Conservation (phyloP, 345 rosid species). For the Salix suchowensis region DNA sequence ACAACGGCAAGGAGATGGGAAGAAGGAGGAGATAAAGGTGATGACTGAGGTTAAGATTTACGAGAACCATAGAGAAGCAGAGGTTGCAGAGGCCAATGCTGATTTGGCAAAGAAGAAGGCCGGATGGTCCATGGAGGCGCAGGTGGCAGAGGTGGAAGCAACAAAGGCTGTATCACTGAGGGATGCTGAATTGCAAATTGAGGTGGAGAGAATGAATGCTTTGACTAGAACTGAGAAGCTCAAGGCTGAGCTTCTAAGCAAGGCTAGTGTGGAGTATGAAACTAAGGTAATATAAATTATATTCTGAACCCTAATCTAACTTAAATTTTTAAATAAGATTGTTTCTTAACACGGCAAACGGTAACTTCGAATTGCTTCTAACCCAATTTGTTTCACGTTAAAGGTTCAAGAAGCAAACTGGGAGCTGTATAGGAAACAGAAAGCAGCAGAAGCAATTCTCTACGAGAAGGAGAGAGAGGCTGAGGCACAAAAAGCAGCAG, state of each 20-base stretch:
- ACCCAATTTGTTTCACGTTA: not conserved
- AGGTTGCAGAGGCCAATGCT: slow-evolving; percentile 63
- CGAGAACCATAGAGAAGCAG: slow-evolving; percentile 73
- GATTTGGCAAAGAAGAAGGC: slow-evolving; percentile 75
- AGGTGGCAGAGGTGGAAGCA: slow-evolving; percentile 76
- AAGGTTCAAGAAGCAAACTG: slow-evolving; percentile 74
- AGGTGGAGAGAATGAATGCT: slow-evolving; percentile 77
- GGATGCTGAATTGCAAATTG: slow-evolving; percentile 67
- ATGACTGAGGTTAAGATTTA: slow-evolving; percentile 57
- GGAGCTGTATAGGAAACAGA: slow-evolving; percentile 61
- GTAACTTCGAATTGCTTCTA: not conserved
- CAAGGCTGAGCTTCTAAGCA: slow-evolving; percentile 70
- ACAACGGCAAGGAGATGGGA: slow-evolving; percentile 59
- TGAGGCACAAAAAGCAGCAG: slow-evolving; percentile 56
- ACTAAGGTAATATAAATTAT: slow-evolving; percentile 38
- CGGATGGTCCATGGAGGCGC: slow-evolving; percentile 51
- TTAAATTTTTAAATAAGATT: too few species aligned
- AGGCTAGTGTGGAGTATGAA: slow-evolving; percentile 78
- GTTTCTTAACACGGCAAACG: not conserved
- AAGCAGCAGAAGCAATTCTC: slow-evolving; percentile 56
- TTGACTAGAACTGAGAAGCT: slow-evolving; percentile 62
- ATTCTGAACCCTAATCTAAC: too few species aligned
- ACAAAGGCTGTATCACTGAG: slow-evolving; percentile 59
- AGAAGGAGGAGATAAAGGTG: slow-evolving; percentile 65
- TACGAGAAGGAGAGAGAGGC: slow-evolving; percentile 55